Evolutionary conservation across 495 filamentous ascomycete genomes (phyloP).

Genomic region (Aspergillus taichungensis): DNA sequence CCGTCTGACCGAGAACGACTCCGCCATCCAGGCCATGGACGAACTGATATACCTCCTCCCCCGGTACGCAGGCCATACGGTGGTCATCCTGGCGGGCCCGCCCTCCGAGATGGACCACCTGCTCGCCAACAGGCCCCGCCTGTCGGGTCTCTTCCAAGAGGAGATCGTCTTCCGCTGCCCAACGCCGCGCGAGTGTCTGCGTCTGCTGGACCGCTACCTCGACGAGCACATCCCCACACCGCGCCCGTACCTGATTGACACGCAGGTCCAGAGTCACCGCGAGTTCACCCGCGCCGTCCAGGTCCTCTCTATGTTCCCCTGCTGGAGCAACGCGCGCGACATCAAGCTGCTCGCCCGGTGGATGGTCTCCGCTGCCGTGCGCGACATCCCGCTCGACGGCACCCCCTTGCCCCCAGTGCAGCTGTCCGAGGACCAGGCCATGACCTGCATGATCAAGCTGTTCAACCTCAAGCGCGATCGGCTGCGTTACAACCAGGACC

Average conservation of each 20-base stretch:
- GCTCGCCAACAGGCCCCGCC: constrained; percentile 48
- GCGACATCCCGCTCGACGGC: constrained; percentile 7
- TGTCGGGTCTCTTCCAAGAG: constrained; percentile 52
- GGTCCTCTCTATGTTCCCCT: constrained; percentile 15
- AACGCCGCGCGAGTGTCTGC: constrained; percentile 34
- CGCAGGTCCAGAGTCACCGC: constrained; percentile 6
- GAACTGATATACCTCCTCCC: constrained; percentile 49
- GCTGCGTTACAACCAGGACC: constrained; percentile 14
- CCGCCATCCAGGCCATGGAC: constrained; percentile 51
- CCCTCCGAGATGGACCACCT: constrained; percentile 54
- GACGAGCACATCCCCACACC: constrained; percentile 4
- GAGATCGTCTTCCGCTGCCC: constrained; percentile 43
- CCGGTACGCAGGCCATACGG: constrained; percentile 45
- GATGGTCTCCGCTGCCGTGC: constrained; percentile 10
- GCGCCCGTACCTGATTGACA: constrained; percentile 8
- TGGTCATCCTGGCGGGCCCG: constrained; percentile 61
- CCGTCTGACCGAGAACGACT: constrained; percentile 41
- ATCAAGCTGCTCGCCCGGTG: constrained; percentile 9
- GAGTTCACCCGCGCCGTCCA: constrained; percentile 15
- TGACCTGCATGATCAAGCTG: constrained; percentile 12
- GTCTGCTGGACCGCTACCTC: constrained; percentile 27
- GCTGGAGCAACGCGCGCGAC: constrained; percentile 14
- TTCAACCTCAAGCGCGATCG: constrained; percentile 15
- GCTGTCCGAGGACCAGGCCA: constrained; percentile 12
- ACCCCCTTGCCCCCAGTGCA: background rate